Evolutionary conservation across 805 yeast species (phyloP).

Genomic region (Saturnispora gosingensis): DNA sequence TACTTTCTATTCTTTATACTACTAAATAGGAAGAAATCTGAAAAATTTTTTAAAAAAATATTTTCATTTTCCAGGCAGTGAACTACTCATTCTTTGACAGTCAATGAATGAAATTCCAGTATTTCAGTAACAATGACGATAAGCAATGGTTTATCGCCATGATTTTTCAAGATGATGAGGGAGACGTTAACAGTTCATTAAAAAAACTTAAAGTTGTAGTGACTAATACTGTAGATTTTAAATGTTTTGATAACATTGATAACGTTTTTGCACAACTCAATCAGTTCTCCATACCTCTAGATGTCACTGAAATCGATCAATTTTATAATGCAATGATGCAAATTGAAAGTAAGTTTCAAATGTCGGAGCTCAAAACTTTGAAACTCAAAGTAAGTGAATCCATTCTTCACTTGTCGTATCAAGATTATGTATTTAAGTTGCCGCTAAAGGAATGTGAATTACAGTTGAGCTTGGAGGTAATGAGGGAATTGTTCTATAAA

Average conservation of each 20-base stretch:
- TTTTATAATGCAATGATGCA: not conserved
- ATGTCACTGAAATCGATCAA: not conserved
- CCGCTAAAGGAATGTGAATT: not conserved
- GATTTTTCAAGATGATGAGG: no score
- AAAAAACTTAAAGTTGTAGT: not conserved
- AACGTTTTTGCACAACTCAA: not conserved
- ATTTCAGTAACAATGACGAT: not conserved
- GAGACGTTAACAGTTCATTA: not conserved
- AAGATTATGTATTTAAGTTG: not conserved
- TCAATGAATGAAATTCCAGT: slow-evolving; percentile 1
- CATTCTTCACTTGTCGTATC: not conserved
- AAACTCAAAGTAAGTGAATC: not conserved
- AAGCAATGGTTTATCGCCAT: not conserved
- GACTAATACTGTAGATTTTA: not conserved
- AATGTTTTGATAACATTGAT: not conserved
- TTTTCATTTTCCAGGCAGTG: not conserved
- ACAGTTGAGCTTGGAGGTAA: not conserved
- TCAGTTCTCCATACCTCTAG: not conserved
- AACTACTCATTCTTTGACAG: not conserved
- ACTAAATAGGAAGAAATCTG: not conserved
- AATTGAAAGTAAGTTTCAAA: not conserved
- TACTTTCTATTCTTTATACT: not conserved
- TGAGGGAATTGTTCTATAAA: not conserved
- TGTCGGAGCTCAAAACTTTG: not conserved
- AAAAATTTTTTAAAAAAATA: not conserved